Percentiles rank a stretch among this genome's conserved stretches.
Evolutionary conservation across 169 alveolate genomes (phyloP).

Genomic region (Babesia microti): DNA sequence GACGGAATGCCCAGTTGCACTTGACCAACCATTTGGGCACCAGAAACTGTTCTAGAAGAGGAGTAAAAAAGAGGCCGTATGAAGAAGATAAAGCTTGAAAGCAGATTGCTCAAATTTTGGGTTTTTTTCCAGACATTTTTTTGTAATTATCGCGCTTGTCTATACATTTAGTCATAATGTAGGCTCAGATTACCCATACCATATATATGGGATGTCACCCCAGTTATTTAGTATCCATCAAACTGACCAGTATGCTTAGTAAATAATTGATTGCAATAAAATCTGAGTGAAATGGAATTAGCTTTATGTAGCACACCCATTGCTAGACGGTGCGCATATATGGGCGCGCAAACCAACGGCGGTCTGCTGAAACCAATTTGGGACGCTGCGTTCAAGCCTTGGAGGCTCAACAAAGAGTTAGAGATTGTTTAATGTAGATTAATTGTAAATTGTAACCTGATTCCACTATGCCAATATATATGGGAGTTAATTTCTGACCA

Average conservation of each 20-base stretch:
- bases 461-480: too few species aligned
- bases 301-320: background rate
- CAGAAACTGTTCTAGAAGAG: conserved; percentile 28
- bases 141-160: background rate
- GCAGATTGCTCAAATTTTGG: background rate
- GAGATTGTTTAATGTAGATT: too few species aligned
- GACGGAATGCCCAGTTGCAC: conserved; percentile 39
- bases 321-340: background rate
- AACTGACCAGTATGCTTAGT: conserved; percentile 1
- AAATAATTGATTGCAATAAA: conserved; percentile 1
- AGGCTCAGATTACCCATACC: background rate
- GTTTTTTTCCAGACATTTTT: background rate
- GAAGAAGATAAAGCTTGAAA: conserved; percentile 16
- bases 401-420: conserved; percentile 20
- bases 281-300: conserved; percentile 4
- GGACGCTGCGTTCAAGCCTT: conserved; percentile 27
- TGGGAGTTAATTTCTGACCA: too few species aligned
- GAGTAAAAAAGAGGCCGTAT: conserved; percentile 22
- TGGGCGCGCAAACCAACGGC: conserved; percentile 12
- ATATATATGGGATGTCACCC: conserved; percentile 11
- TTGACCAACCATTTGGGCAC: conserved; percentile 40
- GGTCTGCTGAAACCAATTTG: conserved; percentile 27
- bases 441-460: too few species aligned
- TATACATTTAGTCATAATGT: conserved; percentile 1
- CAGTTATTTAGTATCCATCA: conserved; percentile 3